Evolutionary conservation across 371 early-diverging fungal species (phyloP).

Genomic region (Rozella allomycis): DNA sequence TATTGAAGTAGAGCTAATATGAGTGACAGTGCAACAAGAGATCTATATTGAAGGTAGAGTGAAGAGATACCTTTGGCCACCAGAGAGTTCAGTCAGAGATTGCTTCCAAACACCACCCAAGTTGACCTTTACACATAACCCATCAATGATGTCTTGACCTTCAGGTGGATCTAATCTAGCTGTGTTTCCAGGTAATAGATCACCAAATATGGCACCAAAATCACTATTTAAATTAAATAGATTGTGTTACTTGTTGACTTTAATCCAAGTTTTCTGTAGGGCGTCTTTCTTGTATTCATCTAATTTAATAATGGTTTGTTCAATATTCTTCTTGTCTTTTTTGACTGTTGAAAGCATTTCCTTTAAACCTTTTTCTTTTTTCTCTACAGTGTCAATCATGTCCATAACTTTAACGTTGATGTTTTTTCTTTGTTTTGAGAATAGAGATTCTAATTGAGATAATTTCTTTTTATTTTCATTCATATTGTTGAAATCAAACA

Average conservation of each 20-base stretch:
- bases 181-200: constrained; percentile 72
- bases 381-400: constrained; percentile 76
- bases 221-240: constrained; percentile 23
- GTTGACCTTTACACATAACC: constrained; percentile 83
- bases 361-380: constrained; percentile 57
- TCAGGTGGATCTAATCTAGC: constrained; percentile 67
- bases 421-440: constrained; percentile 54
- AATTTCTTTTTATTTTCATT: constrained; percentile 41
- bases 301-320: constrained; percentile 65
- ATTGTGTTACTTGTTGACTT: constrained; percentile 47
- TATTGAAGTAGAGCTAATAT: constrained; percentile 93
- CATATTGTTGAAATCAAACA: constrained; percentile 42
- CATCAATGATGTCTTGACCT: constrained; percentile 53
- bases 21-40: constrained; percentile 85
- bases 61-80: constrained; percentile 75
- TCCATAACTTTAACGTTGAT: constrained; percentile 86
- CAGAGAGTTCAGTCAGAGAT: constrained; percentile 87
- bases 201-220: constrained; percentile 86
- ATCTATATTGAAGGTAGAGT: constrained; percentile 16
- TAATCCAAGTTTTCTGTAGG: constrained; percentile 62
- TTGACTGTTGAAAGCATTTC: constrained; percentile 69
- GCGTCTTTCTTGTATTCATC: constrained; percentile 78
- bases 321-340: constrained; percentile 81
- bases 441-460: constrained; percentile 42
- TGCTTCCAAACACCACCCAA: constrained; percentile 96